phyloP scores from a whole-genome alignment of 495 filamentous ascomycete species.

The Hypomontagnella monticulosa region DNA sequence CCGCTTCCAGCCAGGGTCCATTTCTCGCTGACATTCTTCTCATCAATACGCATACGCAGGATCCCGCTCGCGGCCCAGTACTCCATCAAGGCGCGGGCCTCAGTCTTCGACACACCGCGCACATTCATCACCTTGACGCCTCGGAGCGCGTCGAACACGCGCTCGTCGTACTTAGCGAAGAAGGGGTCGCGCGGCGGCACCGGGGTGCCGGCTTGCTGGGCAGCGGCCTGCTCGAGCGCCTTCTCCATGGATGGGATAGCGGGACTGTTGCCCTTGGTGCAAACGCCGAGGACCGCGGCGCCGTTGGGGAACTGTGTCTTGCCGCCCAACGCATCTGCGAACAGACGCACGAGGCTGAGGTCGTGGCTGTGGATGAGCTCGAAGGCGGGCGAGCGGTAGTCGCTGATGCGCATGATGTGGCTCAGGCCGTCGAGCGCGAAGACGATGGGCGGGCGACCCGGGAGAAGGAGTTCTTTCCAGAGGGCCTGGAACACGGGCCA shows the following conservation, averaged over 20 bases:
- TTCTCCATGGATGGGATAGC: slow-evolving; percentile 69
- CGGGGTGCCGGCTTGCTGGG: slow-evolving; percentile 47
- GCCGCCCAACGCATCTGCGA: slow-evolving; percentile 74
- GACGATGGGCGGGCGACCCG: slow-evolving; percentile 79
- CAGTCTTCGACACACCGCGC: slow-evolving; percentile 72
- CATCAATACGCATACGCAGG: slow-evolving; percentile 72
- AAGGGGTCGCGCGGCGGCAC: slow-evolving; percentile 71
- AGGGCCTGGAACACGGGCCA: slow-evolving; percentile 85
- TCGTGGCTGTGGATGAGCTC: slow-evolving; percentile 88
- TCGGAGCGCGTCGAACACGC: slow-evolving; percentile 69
- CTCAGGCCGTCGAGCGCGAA: slow-evolving; percentile 80
- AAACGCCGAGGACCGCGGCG: slow-evolving; percentile 79
- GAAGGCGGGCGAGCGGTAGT: slow-evolving; percentile 74
- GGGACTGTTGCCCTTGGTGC: slow-evolving; percentile 71
- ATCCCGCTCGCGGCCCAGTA: slow-evolving; percentile 92
- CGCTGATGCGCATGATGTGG: slow-evolving; percentile 78
- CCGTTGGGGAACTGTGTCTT: slow-evolving; percentile 71
- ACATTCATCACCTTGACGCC: slow-evolving; percentile 61
- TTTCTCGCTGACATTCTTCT: slow-evolving; percentile 80
- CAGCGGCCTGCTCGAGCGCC: slow-evolving; percentile 65
- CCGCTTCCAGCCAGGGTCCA: slow-evolving; percentile 85
- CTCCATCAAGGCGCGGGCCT: slow-evolving; percentile 85
- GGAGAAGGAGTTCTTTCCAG: slow-evolving; percentile 74
- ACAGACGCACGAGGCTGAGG: slow-evolving; percentile 78
- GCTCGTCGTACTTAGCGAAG: slow-evolving; percentile 69